Conservation (phyloP, 2,329 filamentous ascomycete genomes). For the Apiospora hydei region DNA sequence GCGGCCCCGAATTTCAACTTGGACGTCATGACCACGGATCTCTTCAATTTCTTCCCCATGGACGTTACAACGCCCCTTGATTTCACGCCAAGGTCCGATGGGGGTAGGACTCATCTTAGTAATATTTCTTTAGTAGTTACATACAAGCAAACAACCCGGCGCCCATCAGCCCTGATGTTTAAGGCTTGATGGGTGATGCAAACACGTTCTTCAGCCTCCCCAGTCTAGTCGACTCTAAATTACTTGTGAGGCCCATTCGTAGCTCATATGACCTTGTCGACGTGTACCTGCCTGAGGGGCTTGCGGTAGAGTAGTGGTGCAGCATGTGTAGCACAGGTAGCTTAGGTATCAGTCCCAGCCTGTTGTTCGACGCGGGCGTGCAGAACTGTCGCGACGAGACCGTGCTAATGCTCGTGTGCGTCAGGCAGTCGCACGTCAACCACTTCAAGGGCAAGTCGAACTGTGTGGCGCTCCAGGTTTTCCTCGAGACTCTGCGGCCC, state of each 20-base stretch:
- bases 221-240: not conserved
- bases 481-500: not conserved
- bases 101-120: constrained; percentile 1
- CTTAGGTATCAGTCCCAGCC: not conserved
- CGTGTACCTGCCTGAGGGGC: not conserved
- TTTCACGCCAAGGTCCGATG: constrained; percentile 7
- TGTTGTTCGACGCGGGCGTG: not conserved
- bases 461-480: not conserved
- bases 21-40: constrained; percentile 40
- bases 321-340: not conserved
- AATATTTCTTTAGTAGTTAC: not conserved
- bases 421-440: not conserved
- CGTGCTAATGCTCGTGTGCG: not conserved
- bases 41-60: constrained; percentile 37
- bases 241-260: not conserved
- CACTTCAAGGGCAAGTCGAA: not conserved
- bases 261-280: not conserved
- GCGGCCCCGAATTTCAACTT: constrained; percentile 32
- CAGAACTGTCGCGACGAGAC: not conserved
- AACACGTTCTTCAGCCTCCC: not conserved
- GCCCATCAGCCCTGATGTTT: not conserved
- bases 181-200: not conserved
- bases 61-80: constrained; percentile 32
- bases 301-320: not conserved
- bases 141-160: not conserved